These are phyloP conservation scores for Fistulinella cinereoalba DNA, from an alignment of 1,284 basidiomycete species.

Conservation along the genomic window DNA sequence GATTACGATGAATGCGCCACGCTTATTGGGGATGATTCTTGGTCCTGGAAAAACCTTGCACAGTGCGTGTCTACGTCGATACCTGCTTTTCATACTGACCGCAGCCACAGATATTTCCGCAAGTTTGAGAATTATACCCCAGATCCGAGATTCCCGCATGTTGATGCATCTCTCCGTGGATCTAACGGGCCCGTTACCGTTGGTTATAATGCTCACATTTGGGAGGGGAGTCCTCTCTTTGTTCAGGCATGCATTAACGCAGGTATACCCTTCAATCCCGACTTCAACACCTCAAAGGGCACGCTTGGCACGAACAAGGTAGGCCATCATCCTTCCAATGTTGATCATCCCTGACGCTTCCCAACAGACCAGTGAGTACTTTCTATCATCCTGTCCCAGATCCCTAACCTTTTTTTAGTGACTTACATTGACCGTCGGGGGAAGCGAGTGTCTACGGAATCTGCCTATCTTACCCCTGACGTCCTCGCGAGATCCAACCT, in stretches of 20 bases:
- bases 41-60: slow-evolving; percentile 58
- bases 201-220: slow-evolving; percentile 29
- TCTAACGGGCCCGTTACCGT: slow-evolving; percentile 48
- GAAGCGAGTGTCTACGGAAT: slow-evolving; percentile 57
- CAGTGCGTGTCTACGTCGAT: slow-evolving; percentile 30
- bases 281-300: slow-evolving; percentile 32
- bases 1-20: slow-evolving; percentile 69
- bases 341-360: neutral
- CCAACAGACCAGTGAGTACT: slow-evolving; percentile 38
- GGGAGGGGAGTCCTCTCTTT: slow-evolving; percentile 23
- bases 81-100: slow-evolving; percentile 1
- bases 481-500: slow-evolving; percentile 63
- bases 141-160: slow-evolving; percentile 44
- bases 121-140: slow-evolving; percentile 59
- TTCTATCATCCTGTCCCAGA: neutral
- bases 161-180: slow-evolving; percentile 47
- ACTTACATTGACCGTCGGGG: slow-evolving; percentile 54
- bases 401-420: slow-evolving; percentile 40
- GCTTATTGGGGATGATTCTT: slow-evolving; percentile 54
- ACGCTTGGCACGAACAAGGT: slow-evolving; percentile 34
- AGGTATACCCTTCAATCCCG: slow-evolving; percentile 31
- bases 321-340: neutral
- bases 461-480: slow-evolving; percentile 60
- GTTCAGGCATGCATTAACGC: slow-evolving; percentile 28
- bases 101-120: slow-evolving; percentile 9